Conservation (phyloP, 2,329 filamentous ascomycete species). For the Neonectria magnoliae region DNA sequence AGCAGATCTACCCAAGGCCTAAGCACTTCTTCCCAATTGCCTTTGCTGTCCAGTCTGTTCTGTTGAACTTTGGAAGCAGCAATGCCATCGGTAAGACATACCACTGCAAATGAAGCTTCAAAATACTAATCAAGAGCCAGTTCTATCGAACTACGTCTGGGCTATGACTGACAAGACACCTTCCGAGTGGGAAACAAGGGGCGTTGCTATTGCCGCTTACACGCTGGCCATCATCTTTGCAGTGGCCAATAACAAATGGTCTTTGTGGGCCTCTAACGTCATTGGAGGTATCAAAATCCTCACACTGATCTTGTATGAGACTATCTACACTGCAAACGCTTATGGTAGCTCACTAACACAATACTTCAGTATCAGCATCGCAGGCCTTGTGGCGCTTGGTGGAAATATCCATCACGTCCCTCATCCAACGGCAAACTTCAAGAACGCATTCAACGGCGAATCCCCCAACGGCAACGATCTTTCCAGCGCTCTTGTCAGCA, state of each 20-base stretch:
- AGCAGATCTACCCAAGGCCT: conserved; percentile 73
- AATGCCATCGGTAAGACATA: conserved; percentile 60
- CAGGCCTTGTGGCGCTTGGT: conserved; percentile 68
- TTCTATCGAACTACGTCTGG: conserved; percentile 71
- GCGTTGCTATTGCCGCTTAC: conserved; percentile 71
- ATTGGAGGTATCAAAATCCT: conserved; percentile 68
- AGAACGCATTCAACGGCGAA: conserved; percentile 48
- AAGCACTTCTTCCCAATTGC: conserved; percentile 70
- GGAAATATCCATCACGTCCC: conserved; percentile 45
- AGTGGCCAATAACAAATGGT: conserved; percentile 65
- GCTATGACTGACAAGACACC: conserved; percentile 60
- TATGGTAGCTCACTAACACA: neutral
- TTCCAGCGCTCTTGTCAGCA: conserved; percentile 63
- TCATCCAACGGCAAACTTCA: conserved; percentile 48
- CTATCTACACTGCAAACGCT: neutral
- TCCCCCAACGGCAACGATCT: conserved; percentile 49
- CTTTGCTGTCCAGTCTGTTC: conserved; percentile 70
- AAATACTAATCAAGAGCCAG: conserved; percentile 42
- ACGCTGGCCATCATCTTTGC: conserved; percentile 64
- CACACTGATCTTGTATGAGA: conserved; percentile 63
- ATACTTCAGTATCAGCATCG: conserved; percentile 56
- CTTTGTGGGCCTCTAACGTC: conserved; percentile 63
- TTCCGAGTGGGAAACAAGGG: conserved; percentile 70
- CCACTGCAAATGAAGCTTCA: neutral
- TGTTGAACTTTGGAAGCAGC: conserved; percentile 73